Percentiles rank a stretch among this genome's conserved stretches.
Conservation (phyloP, 2,329 filamentous ascomycete species). For the Colletotrichum eremochloae region DNA sequence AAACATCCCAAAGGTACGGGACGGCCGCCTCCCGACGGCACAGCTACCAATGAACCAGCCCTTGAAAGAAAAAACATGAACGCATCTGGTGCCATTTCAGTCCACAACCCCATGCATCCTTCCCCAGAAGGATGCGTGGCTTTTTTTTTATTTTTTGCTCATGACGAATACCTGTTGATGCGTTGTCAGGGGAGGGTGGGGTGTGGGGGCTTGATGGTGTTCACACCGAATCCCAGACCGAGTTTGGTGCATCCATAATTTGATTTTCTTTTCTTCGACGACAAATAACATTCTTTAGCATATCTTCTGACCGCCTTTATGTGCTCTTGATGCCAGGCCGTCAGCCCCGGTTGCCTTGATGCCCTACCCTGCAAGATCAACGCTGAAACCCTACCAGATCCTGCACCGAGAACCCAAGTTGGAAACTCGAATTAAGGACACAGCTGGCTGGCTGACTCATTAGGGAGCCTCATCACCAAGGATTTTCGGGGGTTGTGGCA, state of each 20-base stretch:
- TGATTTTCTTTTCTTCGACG: background rate
- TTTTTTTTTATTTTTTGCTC: background rate
- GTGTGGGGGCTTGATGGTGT: background rate
- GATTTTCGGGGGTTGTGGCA: constrained; percentile 1
- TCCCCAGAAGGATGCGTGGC: background rate
- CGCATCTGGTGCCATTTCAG: no score
- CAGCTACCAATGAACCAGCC: background rate
- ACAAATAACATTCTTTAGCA: background rate
- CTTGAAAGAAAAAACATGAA: background rate
- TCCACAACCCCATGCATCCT: no score
- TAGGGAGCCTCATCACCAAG: background rate
- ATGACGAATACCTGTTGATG: background rate
- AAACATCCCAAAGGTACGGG: background rate
- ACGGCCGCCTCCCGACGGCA: background rate
- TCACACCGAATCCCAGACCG: background rate
- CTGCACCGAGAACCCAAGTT: background rate
- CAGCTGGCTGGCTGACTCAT: background rate
- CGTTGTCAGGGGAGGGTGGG: background rate
- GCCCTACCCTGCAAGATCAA: background rate
- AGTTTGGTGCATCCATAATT: background rate
- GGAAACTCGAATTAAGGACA: background rate
- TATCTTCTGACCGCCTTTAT: constrained; percentile 10
- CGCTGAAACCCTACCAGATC: background rate
- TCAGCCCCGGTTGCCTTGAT: background rate
- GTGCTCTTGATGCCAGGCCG: background rate